A percentile compares a stretch with the other conserved stretches of the same genome.
These are phyloP conservation scores for Marvania coccoides DNA, from an alignment of 139 green algal species.

Conservation along the genomic window DNA sequence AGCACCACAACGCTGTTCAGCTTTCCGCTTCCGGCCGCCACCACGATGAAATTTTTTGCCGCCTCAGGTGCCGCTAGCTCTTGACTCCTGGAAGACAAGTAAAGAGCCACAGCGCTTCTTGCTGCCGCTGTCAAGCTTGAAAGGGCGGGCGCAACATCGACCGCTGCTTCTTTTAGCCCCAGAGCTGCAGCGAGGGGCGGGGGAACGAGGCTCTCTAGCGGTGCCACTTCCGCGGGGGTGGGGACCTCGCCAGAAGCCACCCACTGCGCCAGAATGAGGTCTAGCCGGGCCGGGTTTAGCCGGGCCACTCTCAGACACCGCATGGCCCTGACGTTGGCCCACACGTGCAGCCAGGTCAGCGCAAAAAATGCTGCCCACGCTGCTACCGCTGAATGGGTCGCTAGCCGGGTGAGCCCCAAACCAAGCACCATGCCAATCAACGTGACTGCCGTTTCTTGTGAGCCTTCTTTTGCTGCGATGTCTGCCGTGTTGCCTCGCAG, in stretches of 20 bases:
- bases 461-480: conserved; percentile 74
- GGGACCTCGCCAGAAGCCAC: background rate
- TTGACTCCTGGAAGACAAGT: no score
- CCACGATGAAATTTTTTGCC: no score
- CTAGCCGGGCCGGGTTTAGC: conserved; percentile 33
- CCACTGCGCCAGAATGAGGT: background rate
- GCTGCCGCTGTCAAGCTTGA: background rate
- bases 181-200: background rate
- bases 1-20: no score
- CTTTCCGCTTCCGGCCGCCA: no score
- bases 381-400: background rate
- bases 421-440: conserved; percentile 76
- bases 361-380: conserved; percentile 13
- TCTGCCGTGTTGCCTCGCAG: conserved; percentile 65
- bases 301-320: conserved; percentile 58
- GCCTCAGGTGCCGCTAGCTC: no score
- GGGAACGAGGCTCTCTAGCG: background rate
- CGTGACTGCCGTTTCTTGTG: conserved; percentile 68
- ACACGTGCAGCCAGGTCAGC: conserved; percentile 60
- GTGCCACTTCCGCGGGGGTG: background rate
- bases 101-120: background rate
- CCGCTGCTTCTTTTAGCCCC: background rate
- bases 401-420: conserved; percentile 42
- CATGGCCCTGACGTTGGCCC: conserved; percentile 71
- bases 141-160: background rate